A percentile compares a stretch with the other conserved stretches of the same genome.
These are phyloP conservation scores for Chrysanthemum lavandulifolium DNA, from an alignment of 129 eudicot genomes.

Conservation along the genomic window DNA sequence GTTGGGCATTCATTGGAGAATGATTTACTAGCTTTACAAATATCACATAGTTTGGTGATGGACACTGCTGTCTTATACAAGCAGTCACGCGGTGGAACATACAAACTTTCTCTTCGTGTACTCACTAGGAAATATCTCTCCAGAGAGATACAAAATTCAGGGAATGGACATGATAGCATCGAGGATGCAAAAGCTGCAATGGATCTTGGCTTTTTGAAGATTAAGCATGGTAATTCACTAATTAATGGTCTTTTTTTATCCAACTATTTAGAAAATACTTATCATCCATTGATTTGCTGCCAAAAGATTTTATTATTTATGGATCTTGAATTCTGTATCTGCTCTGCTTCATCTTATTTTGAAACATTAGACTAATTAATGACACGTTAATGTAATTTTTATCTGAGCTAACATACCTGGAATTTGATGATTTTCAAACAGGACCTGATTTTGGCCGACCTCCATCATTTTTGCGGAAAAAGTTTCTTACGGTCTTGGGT, in stretches of 20 bases:
- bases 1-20: slow-evolving; percentile 98
- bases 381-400: slow-evolving; percentile 19
- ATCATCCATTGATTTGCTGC: background rate
- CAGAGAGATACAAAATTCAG: slow-evolving; percentile 87
- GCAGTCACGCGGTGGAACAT: slow-evolving; percentile 86
- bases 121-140: slow-evolving; percentile 69
- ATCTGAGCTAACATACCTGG: background rate
- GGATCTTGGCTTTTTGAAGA: slow-evolving; percentile 79
- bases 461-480: slow-evolving; percentile 65
- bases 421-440: slow-evolving; percentile 28
- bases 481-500: slow-evolving; percentile 67
- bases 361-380: background rate
- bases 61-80: slow-evolving; percentile 87
- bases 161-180: slow-evolving; percentile 82
- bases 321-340: background rate
- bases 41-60: slow-evolving; percentile 73
- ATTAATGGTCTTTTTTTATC: background rate
- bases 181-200: slow-evolving; percentile 97
- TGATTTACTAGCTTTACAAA: slow-evolving; percentile 81
- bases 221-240: slow-evolving; percentile 51
- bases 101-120: slow-evolving; percentile 87
- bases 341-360: background rate
- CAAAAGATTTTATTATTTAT: background rate
- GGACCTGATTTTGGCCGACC: slow-evolving; percentile 95
- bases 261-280: background rate